phyloP scores from a whole-genome alignment of 345 rosid species.

The Streptanthus diversifolius region DNA sequence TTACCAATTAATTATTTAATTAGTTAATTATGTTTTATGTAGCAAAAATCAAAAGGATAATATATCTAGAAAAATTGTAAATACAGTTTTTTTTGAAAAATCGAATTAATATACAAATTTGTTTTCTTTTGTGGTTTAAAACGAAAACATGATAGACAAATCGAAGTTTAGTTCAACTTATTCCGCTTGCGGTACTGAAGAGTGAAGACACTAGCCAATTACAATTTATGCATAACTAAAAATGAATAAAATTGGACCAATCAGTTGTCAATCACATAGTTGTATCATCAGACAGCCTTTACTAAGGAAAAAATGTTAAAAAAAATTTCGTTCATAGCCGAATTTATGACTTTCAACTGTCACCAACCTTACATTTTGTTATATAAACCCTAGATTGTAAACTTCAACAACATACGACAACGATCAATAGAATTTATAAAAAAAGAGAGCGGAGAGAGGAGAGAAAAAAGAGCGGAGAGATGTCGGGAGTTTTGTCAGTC shows the following conservation, averaged over 20 bases:
- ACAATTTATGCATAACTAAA: background rate
- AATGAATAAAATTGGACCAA: slow-evolving; percentile 17
- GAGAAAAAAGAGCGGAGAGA: background rate
- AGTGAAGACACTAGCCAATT: slow-evolving; percentile 11
- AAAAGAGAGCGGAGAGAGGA: background rate
- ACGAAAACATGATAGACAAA: background rate
- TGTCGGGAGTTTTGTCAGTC: slow-evolving; percentile 28
- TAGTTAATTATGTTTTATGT: background rate
- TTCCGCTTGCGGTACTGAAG: background rate
- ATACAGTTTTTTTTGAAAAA: background rate
- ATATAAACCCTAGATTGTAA: slow-evolving; percentile 35
- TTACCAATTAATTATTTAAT: background rate
- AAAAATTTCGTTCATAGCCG: slow-evolving; percentile 14
- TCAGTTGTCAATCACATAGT: slow-evolving; percentile 3
- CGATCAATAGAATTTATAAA: background rate
- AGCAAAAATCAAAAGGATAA: background rate
- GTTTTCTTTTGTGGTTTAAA: background rate
- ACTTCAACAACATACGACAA: slow-evolving; percentile 12
- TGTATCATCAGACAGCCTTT: slow-evolving; percentile 30
- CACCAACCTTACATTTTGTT: slow-evolving; percentile 32
- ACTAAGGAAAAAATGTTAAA: slow-evolving; percentile 4
- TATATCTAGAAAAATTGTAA: background rate
- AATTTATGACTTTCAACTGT: slow-evolving; percentile 50
- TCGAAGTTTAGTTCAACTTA: background rate
- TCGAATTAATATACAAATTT: background rate